Evolutionary conservation across 2,329 filamentous ascomycete species (phyloP).

Genomic region (Curvularia lunata): DNA sequence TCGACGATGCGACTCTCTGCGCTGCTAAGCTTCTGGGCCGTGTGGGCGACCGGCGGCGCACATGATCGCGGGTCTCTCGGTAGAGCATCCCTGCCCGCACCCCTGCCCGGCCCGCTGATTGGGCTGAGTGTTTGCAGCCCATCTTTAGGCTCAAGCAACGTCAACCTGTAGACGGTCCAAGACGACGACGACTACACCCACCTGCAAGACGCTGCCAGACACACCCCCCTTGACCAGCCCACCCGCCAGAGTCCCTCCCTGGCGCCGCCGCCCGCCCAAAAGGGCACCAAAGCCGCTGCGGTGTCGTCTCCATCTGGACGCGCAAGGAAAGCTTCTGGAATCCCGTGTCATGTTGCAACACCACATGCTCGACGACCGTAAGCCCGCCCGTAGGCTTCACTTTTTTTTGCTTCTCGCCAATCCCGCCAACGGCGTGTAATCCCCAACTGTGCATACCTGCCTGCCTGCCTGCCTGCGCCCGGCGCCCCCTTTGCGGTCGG

Average conservation of each 20-base stretch:
- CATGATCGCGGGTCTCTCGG: constrained; percentile 36
- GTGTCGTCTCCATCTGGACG: constrained; percentile 39
- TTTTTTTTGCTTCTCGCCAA: constrained; percentile 4
- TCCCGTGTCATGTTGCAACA: constrained; percentile 35
- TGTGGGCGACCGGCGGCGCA: constrained; percentile 36
- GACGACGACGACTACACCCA: constrained; percentile 42
- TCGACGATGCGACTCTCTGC: constrained; percentile 31
- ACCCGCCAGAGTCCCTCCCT: constrained; percentile 27
- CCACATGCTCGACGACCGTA: constrained; percentile 33
- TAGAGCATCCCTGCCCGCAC: constrained; percentile 34
- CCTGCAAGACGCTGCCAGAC: constrained; percentile 31
- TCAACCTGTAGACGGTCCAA: constrained; percentile 48
- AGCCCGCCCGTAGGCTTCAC: constrained; percentile 26
- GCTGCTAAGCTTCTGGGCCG: constrained; percentile 32
- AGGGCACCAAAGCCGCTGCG: constrained; percentile 43
- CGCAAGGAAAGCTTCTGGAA: constrained; percentile 45
- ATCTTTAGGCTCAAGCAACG: constrained; percentile 49
- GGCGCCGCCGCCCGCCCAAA: constrained; percentile 34
- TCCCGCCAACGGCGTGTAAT: constrained; percentile 29
- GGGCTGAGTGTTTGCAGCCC: constrained; percentile 39
- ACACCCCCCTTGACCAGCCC: constrained; percentile 33
- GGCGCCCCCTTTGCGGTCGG: neutral
- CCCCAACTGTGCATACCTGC: constrained; percentile 12
- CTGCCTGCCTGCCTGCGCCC: constrained; percentile 17
- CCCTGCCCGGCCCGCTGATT: constrained; percentile 45